phyloP scores from a whole-genome alignment of 1,284 basidiomycete genomes.

The Pseudozyma flocculosa region DNA sequence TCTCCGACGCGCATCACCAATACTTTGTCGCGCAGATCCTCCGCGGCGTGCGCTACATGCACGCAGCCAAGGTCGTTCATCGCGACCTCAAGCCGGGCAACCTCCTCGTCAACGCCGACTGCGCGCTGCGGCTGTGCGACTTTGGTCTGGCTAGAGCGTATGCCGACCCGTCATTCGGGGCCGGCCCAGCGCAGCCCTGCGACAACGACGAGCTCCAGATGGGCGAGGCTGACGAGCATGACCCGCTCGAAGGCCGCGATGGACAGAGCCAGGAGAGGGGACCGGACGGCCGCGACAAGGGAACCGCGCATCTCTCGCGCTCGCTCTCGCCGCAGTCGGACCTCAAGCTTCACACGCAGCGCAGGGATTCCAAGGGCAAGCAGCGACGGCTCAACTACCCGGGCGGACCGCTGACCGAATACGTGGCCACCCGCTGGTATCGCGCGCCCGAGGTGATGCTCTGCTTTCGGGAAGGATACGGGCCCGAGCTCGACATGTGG shows the following conservation, averaged over 20 bases:
- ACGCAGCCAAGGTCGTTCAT: conserved; percentile 53
- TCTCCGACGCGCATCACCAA: conserved; percentile 54
- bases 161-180: conserved; percentile 8
- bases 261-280: no score
- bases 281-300: no score
- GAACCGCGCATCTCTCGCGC: neutral
- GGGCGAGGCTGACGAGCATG: no score
- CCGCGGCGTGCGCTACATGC: conserved; percentile 54
- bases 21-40: conserved; percentile 57
- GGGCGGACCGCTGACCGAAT: conserved; percentile 55
- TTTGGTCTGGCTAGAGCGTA: conserved; percentile 54
- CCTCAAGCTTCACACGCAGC: neutral
- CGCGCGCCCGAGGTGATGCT: conserved; percentile 57
- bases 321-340: neutral
- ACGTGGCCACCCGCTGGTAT: conserved; percentile 57
- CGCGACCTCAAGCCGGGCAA: conserved; percentile 57
- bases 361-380: conserved; percentile 36
- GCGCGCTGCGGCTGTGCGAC: conserved; percentile 53
- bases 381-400: conserved; percentile 47
- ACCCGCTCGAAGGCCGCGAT: conserved; percentile 16
- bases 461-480: conserved; percentile 55
- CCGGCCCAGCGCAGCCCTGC: neutral
- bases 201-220: conserved; percentile 14
- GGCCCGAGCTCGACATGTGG: conserved; percentile 57
- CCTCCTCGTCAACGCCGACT: conserved; percentile 56